A percentile compares a stretch with the other conserved stretches of the same genome.
These are phyloP conservation scores for Didymella arachidicola DNA, from an alignment of 2,329 filamentous ascomycete genomes.

Conservation along the genomic window DNA sequence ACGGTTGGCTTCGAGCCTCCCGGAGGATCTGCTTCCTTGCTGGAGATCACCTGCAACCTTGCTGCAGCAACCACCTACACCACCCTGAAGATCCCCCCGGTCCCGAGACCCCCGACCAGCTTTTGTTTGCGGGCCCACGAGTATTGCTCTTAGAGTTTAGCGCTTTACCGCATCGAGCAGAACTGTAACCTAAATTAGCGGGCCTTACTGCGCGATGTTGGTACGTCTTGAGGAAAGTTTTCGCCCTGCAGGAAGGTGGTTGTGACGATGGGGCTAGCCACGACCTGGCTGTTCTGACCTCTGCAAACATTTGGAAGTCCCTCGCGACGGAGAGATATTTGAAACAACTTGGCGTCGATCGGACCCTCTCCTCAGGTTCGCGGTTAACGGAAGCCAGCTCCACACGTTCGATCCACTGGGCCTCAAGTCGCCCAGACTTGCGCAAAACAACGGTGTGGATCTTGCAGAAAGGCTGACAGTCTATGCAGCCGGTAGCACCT, in stretches of 20 bases:
- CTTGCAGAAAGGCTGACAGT: neutral
- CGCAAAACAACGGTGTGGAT: slow-evolving; percentile 11
- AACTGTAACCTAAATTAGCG: neutral
- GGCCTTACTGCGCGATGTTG: slow-evolving; percentile 4
- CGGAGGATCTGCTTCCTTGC: neutral
- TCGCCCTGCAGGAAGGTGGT: slow-evolving; percentile 8
- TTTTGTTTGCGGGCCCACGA: neutral
- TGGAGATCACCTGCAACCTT: neutral
- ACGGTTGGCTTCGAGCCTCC: neutral
- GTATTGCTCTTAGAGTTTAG: neutral
- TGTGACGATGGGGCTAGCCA: neutral
- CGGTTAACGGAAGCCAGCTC: neutral
- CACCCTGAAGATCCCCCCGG: neutral
- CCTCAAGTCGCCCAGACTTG: slow-evolving; percentile 7
- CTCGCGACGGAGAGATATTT: neutral
- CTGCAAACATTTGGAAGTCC: neutral
- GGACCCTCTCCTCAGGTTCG: slow-evolving; percentile 1
- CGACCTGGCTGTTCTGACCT: neutral
- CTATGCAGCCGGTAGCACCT: slow-evolving; percentile 1
- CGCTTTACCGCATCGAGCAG: neutral
- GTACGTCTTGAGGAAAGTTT: neutral
- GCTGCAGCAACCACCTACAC: neutral
- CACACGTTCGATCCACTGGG: slow-evolving; percentile 3
- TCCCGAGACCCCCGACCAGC: neutral
- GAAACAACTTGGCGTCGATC: neutral